Percentiles rank a stretch among this genome's conserved stretches.
Conservation (phyloP, 2,329 filamentous ascomycete genomes). For the Ophiocordyceps camponoti-rufipedis region DNA sequence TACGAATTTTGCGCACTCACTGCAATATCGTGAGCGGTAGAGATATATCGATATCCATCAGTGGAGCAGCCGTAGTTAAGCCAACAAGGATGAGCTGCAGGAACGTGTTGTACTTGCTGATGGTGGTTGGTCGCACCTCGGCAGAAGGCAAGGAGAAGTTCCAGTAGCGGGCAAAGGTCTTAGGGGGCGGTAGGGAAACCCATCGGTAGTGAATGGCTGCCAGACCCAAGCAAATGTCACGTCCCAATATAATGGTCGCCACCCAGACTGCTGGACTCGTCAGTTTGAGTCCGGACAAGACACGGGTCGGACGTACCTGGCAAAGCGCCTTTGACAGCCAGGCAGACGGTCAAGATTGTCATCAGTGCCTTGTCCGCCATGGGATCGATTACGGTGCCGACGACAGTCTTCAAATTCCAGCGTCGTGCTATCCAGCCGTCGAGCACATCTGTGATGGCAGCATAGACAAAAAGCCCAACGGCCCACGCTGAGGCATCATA, state of each 20-base stretch:
- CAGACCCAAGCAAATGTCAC: slow-evolving; percentile 67
- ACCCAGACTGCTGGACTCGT: slow-evolving; percentile 46
- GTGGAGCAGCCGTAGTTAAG: slow-evolving; percentile 61
- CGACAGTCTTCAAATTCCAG: slow-evolving; percentile 81
- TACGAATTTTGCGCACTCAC: slow-evolving; percentile 27
- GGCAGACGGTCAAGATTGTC: slow-evolving; percentile 74
- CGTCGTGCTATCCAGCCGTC: slow-evolving; percentile 86
- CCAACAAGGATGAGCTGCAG: slow-evolving; percentile 78
- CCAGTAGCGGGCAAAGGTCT: slow-evolving; percentile 88
- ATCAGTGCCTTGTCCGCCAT: slow-evolving; percentile 96
- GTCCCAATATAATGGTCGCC: slow-evolving; percentile 74
- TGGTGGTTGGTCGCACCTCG: slow-evolving; percentile 65
- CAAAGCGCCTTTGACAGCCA: slow-evolving; percentile 67
- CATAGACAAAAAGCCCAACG: slow-evolving; percentile 76
- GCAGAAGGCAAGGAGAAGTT: slow-evolving; percentile 85
- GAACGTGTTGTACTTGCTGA: slow-evolving; percentile 88
- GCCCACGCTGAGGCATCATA: slow-evolving; percentile 66
- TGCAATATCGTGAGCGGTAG: slow-evolving; percentile 41
- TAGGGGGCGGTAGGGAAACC: slow-evolving; percentile 82
- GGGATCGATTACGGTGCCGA: slow-evolving; percentile 85
- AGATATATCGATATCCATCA: slow-evolving; percentile 42
- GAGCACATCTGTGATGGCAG: slow-evolving; percentile 76
- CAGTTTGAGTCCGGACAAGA: background rate
- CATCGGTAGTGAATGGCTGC: slow-evolving; percentile 90
- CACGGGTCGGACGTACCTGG: slow-evolving; percentile 37